Conservation (phyloP, 441 rosid genomes). For the Croton setiger region DNA sequence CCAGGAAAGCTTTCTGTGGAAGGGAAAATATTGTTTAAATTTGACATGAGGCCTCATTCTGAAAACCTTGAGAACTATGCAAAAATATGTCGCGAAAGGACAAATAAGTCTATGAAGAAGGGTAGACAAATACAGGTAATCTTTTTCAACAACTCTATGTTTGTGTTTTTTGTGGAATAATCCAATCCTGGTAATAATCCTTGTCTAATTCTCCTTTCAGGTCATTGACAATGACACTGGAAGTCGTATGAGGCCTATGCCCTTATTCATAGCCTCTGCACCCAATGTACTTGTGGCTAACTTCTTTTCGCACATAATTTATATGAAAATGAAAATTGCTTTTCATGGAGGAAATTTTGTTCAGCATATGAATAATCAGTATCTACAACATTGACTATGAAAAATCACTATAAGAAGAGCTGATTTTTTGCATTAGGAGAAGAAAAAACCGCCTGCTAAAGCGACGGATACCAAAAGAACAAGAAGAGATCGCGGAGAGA, state of each 20-base stretch:
- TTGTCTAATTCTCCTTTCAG: conserved; percentile 35
- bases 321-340: conserved; percentile 14
- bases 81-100: conserved; percentile 80
- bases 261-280: conserved; percentile 54
- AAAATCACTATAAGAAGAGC: conserved; percentile 16
- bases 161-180: not conserved
- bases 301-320: conserved; percentile 18
- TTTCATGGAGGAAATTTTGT: conserved; percentile 12
- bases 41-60: conserved; percentile 76
- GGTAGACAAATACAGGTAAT: conserved; percentile 72
- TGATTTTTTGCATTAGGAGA: conserved; percentile 54
- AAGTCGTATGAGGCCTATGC: conserved; percentile 87
- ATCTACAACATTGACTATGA: conserved; percentile 10
- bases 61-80: conserved; percentile 76
- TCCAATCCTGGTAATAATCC: not conserved
- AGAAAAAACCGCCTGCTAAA: conserved; percentile 70
- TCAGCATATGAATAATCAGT: conserved; percentile 3
- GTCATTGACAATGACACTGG: conserved; percentile 78
- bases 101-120: conserved; percentile 69
- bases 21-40: conserved; percentile 72
- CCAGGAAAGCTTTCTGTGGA: conserved; percentile 56
- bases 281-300: conserved; percentile 43
- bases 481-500: conserved; percentile 87
- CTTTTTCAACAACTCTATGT: not conserved
- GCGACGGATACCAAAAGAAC: conserved; percentile 80